phyloP scores from a whole-genome alignment of 2,329 filamentous ascomycete species.

The Xylariaceae sp. region DNA sequence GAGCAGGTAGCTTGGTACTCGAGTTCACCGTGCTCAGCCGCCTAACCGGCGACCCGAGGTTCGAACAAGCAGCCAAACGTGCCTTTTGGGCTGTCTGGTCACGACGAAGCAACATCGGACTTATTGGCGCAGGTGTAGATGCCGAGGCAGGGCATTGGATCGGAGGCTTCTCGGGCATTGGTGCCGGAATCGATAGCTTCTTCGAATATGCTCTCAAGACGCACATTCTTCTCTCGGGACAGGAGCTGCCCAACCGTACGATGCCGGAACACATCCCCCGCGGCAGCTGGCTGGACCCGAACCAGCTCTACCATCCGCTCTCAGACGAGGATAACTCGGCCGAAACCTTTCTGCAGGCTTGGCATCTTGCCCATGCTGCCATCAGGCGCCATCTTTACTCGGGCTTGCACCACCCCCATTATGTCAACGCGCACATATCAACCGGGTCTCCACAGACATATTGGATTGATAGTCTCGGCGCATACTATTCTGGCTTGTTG shows the following conservation, averaged over 20 bases:
- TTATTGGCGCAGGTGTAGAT: slow-evolving; percentile 88
- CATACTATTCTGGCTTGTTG: slow-evolving; percentile 88
- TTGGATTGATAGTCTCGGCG: slow-evolving; percentile 94
- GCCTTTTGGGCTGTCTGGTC: slow-evolving; percentile 98
- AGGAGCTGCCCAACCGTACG: slow-evolving; percentile 48
- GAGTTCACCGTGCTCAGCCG: slow-evolving; percentile 89
- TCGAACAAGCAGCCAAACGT: slow-evolving; percentile 80
- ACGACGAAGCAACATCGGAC: slow-evolving; percentile 71
- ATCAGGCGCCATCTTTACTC: slow-evolving; percentile 91
- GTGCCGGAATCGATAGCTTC: slow-evolving; percentile 94
- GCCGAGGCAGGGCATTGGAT: slow-evolving; percentile 88
- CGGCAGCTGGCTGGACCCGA: slow-evolving; percentile 52
- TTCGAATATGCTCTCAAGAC: slow-evolving; percentile 97
- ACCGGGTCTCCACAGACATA: slow-evolving; percentile 83
- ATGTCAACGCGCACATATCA: slow-evolving; percentile 79
- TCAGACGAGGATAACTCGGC: slow-evolving; percentile 61
- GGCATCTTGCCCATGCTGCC: slow-evolving; percentile 77
- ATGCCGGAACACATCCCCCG: slow-evolving; percentile 30
- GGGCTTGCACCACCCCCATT: slow-evolving; percentile 78
- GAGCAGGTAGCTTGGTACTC: slow-evolving; percentile 88
- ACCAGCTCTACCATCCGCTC: slow-evolving; percentile 52
- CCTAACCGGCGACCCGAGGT: slow-evolving; percentile 77
- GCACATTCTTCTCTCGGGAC: slow-evolving; percentile 79
- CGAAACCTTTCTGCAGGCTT: slow-evolving; percentile 71
- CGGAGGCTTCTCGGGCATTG: slow-evolving; percentile 82